Conservation (phyloP, 352 stramenopile species). For the Phytopythium montanum region DNA sequence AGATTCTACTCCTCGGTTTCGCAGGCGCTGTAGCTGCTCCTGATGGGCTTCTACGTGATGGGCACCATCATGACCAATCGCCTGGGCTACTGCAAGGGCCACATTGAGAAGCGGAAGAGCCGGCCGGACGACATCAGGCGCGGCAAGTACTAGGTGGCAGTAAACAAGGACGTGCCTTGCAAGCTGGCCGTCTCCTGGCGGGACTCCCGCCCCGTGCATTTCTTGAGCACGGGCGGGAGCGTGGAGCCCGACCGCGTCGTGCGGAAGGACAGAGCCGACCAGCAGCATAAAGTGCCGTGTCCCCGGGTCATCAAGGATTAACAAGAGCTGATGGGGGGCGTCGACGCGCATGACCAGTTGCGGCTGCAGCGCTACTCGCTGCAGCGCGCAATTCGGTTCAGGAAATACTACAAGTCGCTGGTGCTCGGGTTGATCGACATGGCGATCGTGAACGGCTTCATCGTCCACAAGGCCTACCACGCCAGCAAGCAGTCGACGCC, state of each 20-base stretch:
- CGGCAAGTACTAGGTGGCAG: constrained; percentile 1
- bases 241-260: constrained; percentile 3
- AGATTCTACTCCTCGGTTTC: constrained; percentile 14
- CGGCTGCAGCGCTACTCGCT: constrained; percentile 13
- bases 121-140: neutral
- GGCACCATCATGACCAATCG: constrained; percentile 17
- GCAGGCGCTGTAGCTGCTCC: constrained; percentile 9
- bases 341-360: constrained; percentile 15
- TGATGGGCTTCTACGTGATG: constrained; percentile 13
- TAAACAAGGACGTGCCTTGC: constrained; percentile 1
- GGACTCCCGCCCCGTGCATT: constrained; percentile 9
- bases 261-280: neutral
- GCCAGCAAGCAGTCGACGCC: constrained; percentile 1
- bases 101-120: constrained; percentile 12
- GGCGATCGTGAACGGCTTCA: constrained; percentile 17
- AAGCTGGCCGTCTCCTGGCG: constrained; percentile 12
- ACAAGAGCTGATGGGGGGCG: constrained; percentile 11
- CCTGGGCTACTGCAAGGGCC: constrained; percentile 10
- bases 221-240: constrained; percentile 11
- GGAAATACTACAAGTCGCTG: constrained; percentile 19
- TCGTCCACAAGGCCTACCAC: constrained; percentile 13
- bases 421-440: constrained; percentile 16
- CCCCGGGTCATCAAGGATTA: constrained; percentile 13
- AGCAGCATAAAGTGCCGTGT: constrained; percentile 6
- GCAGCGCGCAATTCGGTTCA: constrained; percentile 5